A percentile compares a stretch with the other conserved stretches of the same genome.
Evolutionary conservation across 345 rosid species (phyloP).

Genomic region (Moringa oleifera): DNA sequence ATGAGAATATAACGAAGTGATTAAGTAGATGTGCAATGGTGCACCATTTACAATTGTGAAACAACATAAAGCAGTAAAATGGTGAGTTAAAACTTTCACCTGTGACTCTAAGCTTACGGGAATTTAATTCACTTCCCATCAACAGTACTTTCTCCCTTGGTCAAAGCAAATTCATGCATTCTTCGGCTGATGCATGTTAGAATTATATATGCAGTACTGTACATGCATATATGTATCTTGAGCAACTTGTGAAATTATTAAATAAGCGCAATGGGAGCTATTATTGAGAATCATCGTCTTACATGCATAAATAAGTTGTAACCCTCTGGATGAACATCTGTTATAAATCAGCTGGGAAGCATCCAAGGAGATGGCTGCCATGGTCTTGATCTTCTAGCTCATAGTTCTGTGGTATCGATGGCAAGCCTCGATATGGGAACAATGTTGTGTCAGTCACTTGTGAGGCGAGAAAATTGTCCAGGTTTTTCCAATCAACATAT

Average conservation of each 20-base stretch:
- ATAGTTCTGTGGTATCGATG: slow-evolving; percentile 30
- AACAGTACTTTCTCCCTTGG: slow-evolving; percentile 1
- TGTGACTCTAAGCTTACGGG: slow-evolving; percentile 4
- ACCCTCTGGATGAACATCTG: background rate
- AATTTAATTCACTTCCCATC: background rate
- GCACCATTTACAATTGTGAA: background rate
- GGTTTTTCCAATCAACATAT: slow-evolving; percentile 55
- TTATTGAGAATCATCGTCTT: too few species aligned
- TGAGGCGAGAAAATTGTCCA: slow-evolving; percentile 49
- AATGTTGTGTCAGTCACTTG: slow-evolving; percentile 28
- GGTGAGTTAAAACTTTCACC: slow-evolving; percentile 12
- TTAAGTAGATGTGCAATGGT: background rate
- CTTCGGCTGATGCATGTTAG: background rate
- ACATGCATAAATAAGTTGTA: background rate
- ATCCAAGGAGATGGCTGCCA: slow-evolving; percentile 46
- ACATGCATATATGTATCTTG: too few species aligned
- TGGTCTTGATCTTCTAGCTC: slow-evolving; percentile 29
- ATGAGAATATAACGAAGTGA: too few species aligned
- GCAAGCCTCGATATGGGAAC: slow-evolving; percentile 14
- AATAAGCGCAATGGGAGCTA: too few species aligned
- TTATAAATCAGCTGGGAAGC: slow-evolving; percentile 63
- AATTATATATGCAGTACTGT: too few species aligned
- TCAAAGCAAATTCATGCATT: background rate
- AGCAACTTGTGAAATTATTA: too few species aligned
- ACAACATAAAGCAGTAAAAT: background rate